Evolutionary conservation across 768 basidiomycete genomes (phyloP).

Genomic region (Psilocybe azurescens): DNA sequence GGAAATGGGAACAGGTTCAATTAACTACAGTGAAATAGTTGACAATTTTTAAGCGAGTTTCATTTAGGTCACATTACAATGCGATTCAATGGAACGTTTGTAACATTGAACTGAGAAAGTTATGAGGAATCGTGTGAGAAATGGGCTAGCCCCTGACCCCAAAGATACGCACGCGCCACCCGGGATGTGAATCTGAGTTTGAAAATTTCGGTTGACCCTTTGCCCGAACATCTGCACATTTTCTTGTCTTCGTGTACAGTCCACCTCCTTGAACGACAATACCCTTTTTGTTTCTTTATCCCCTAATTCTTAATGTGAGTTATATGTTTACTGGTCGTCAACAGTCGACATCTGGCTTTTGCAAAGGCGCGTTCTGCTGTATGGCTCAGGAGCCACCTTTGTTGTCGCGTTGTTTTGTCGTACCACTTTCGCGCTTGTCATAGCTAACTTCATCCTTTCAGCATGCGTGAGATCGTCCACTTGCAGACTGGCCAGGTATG

Average conservation of each 20-base stretch:
- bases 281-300: constrained; percentile 35
- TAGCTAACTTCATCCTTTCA: constrained; percentile 44
- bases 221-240: constrained; percentile 43
- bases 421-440: constrained; percentile 44
- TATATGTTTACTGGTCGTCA: not conserved
- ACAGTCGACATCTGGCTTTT: constrained; percentile 10
- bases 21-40: not conserved
- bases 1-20: not conserved
- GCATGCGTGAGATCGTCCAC: constrained; percentile 99
- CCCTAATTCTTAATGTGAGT: constrained; percentile 50
- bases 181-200: constrained; percentile 52
- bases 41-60: too few species aligned
- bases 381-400: constrained; percentile 28
- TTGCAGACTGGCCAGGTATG: constrained; percentile 98
- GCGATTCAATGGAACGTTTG: too few species aligned
- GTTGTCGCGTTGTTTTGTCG: constrained; percentile 48
- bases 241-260: constrained; percentile 53
- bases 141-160: constrained; percentile 24
- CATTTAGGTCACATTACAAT: too few species aligned
- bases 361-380: constrained; percentile 24
- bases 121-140: not conserved
- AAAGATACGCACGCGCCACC: constrained; percentile 38
- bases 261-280: constrained; percentile 48
- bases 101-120: not conserved
- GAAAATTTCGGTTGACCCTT: constrained; percentile 46